phyloP scores from a whole-genome alignment of 139 green algal genomes.

The Coccomyxa sp. region DNA sequence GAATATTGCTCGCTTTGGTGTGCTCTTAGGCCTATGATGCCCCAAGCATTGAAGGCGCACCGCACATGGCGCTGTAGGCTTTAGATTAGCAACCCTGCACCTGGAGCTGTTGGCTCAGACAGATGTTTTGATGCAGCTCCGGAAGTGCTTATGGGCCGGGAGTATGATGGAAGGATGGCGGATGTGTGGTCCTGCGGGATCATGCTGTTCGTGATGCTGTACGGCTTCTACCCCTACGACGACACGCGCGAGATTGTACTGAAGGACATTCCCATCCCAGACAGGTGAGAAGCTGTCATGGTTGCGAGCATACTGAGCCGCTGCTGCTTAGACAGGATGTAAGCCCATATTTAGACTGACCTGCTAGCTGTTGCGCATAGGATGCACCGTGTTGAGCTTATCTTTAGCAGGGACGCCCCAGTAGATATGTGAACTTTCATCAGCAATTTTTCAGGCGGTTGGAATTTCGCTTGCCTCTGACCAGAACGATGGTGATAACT shows the following conservation, averaged over 20 bases:
- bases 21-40: too few relatives aligned
- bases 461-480: too few relatives aligned
- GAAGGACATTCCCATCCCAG: not conserved
- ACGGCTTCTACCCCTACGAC: constrained; percentile 55
- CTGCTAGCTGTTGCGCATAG: not conserved
- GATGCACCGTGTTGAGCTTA: not conserved
- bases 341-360: too few relatives aligned
- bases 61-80: not conserved
- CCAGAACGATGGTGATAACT: too few relatives aligned
- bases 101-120: not conserved
- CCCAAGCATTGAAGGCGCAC: not conserved
- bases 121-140: constrained; percentile 12
- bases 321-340: too few relatives aligned
- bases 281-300: not conserved
- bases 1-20: too few relatives aligned
- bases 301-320: too few relatives aligned
- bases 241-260: not conserved
- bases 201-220: constrained; percentile 85
- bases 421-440: not conserved
- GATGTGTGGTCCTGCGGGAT: constrained; percentile 59
- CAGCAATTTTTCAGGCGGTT: too few relatives aligned
- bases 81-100: not conserved
- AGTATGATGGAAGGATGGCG: constrained; percentile 51
- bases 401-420: not conserved
- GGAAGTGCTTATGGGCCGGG: constrained; percentile 35